Evolutionary conservation across 169 alveolate genomes (phyloP), one percentile per base, ranked within the genome.

Genomic region (Cryptosporidium ryanae): DNA sequence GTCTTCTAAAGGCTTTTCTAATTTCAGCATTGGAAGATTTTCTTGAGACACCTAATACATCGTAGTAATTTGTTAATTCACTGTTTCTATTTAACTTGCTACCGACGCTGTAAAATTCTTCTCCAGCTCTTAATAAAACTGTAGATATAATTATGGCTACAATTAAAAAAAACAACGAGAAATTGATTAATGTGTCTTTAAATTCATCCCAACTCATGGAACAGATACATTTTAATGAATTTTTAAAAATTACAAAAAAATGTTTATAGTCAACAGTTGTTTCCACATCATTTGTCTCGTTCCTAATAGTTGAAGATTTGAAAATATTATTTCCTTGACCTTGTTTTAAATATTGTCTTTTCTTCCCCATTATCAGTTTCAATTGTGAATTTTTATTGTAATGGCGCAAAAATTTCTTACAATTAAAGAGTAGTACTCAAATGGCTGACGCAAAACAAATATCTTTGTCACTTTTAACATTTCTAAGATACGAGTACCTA

Each of bases 1-100:
- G 65, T 81, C 92, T 93, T 43, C 93, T 90, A 82, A 91, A 95
- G 43, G 94, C 94, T 65, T 93, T 94, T 50, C 94, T 93, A 64
- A 95, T 95, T 49, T 91, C 93, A 18, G 90, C 89, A 18, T 91
- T 92, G 32, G 92, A 49, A 31, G 94, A 93, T 34, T 92, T 83
- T 81, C 90, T 87, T 6, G 84, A 82, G 10, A 94, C 91, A 17
- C 94, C 94, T n/a, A 95, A 82, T 25, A 95, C 84, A 63, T 94
- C 91, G 63, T 95, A 94, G 82, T 94, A 95, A 84, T 93, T 94
- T 59, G 91, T 93, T 23, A 90, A 82, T 61, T 66, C 87, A 0
- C 84, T 89, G 13, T 82, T 91, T 55, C 46, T 76, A 21, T 59
- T 76, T 38, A 76, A 23, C 17, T 32, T 76, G 23, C 87, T 46